These are phyloP conservation scores for Scenedesmus sp. DNA, from an alignment of 163 green algal genomes.

Conservation along the genomic window DNA sequence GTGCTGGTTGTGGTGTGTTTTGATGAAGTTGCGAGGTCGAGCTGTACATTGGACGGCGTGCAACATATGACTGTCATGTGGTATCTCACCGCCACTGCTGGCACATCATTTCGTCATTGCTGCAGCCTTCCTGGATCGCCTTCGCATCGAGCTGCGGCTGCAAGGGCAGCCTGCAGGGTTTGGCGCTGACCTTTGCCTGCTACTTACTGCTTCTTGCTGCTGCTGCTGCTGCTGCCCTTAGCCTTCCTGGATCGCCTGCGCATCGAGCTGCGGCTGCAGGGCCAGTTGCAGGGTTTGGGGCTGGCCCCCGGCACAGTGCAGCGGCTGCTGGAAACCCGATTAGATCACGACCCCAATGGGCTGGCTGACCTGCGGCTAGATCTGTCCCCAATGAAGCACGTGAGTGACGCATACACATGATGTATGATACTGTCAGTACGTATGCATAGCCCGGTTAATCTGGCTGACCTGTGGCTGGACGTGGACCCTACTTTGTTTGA, in stretches of 20 bases:
- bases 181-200: constrained; percentile 20
- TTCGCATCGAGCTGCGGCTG: constrained; percentile 67
- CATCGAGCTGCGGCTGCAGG: constrained; percentile 64
- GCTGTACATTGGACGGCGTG: too few species aligned
- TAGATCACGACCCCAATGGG: constrained; percentile 16
- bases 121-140: constrained; percentile 58
- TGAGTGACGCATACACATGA: not conserved
- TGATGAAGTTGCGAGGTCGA: too few species aligned
- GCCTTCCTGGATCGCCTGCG: constrained; percentile 62
- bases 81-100: too few species aligned
- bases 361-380: constrained; percentile 58
- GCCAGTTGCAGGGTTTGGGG: constrained; percentile 48
- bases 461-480: not conserved
- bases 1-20: too few species aligned
- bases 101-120: not conserved
- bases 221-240: constrained; percentile 16
- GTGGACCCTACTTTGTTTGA: not conserved
- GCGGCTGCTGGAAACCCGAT: constrained; percentile 65
- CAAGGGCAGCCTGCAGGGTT: constrained; percentile 45
- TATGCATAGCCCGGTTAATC: not conserved
- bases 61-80: too few species aligned
- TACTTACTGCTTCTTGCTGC: not conserved
- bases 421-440: not conserved
- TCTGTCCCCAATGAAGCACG: constrained; percentile 52
- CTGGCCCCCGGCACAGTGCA: constrained; percentile 37